phyloP scores from a whole-genome alignment of 129 eudicot genomes.

The Apium graveolens region DNA sequence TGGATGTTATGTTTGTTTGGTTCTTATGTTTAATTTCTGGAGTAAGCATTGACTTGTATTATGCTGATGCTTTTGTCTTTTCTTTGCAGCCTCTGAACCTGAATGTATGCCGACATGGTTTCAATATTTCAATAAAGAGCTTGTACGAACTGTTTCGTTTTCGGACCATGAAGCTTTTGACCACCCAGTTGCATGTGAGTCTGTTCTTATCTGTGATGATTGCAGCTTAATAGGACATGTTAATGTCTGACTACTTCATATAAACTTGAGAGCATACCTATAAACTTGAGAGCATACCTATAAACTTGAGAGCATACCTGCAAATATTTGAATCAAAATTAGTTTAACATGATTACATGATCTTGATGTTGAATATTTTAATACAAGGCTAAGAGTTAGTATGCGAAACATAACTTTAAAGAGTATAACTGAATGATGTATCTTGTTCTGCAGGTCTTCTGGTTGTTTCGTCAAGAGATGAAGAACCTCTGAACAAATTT shows the following conservation, averaged over 20 bases:
- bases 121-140: conserved; percentile 70
- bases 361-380: background rate
- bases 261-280: too few relatives aligned
- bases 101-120: conserved; percentile 81
- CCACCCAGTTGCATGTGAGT: conserved; percentile 94
- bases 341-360: background rate
- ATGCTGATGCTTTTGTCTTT: conserved; percentile 10
- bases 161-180: conserved; percentile 97
- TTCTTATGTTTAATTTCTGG: background rate
- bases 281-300: too few relatives aligned
- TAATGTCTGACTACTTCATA: background rate
- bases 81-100: conserved; percentile 54
- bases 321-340: background rate
- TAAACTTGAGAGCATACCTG: background rate
- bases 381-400: background rate
- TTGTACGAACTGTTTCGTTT: conserved; percentile 66
- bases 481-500: conserved; percentile 75
- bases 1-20: background rate
- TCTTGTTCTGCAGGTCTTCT: conserved; percentile 61
- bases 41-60: conserved; percentile 6
- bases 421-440: background rate
- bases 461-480: conserved; percentile 87
- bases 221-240: background rate
- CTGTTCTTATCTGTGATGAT: background rate
- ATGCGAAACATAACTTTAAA: background rate